These are phyloP conservation scores for Saccharomyces hybrid DNA, from an alignment of 1,139 yeast species.

Conservation along the genomic window DNA sequence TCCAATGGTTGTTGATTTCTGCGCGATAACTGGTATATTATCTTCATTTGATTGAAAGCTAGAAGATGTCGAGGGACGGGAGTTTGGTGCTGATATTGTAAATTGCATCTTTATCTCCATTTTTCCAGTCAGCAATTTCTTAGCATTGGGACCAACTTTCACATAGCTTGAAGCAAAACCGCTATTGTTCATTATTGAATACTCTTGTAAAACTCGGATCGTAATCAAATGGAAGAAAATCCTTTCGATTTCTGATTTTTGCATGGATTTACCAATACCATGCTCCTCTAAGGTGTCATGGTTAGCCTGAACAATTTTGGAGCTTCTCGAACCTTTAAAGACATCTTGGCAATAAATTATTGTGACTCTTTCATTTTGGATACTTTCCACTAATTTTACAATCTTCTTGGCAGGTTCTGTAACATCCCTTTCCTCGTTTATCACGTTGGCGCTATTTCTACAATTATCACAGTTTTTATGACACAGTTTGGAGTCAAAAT, in stretches of 20 bases:
- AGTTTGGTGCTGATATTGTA: conserved; percentile 17
- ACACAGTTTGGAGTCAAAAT: conserved; percentile 62
- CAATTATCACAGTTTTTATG: conserved; percentile 82
- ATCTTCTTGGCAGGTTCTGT: conserved; percentile 58
- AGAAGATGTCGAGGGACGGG: conserved; percentile 15
- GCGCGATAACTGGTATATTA: conserved; percentile 1
- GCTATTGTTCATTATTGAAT: conserved; percentile 59
- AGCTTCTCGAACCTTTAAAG: conserved; percentile 64
- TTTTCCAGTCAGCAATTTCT: conserved; percentile 39
- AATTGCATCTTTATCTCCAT: conserved; percentile 44
- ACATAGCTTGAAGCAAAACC: conserved; percentile 80
- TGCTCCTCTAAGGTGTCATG: conserved; percentile 55
- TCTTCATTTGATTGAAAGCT: conserved; percentile 8
- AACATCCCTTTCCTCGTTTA: conserved; percentile 55
- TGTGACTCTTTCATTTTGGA: conserved; percentile 61
- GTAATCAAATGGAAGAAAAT: conserved; percentile 71
- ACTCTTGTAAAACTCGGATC: conserved; percentile 63
- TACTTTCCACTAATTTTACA: conserved; percentile 47
- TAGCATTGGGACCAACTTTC: conserved; percentile 48
- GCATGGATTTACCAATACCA: conserved; percentile 60
- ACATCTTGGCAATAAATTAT: conserved; percentile 76
- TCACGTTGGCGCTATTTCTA: conserved; percentile 39
- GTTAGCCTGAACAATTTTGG: conserved; percentile 54
- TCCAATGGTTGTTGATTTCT: neutral
- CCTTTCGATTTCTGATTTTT: conserved; percentile 67